These are phyloP conservation scores for Isoetes taiwanensis DNA, from an alignment of 75 land plant species.

Conservation along the genomic window DNA sequence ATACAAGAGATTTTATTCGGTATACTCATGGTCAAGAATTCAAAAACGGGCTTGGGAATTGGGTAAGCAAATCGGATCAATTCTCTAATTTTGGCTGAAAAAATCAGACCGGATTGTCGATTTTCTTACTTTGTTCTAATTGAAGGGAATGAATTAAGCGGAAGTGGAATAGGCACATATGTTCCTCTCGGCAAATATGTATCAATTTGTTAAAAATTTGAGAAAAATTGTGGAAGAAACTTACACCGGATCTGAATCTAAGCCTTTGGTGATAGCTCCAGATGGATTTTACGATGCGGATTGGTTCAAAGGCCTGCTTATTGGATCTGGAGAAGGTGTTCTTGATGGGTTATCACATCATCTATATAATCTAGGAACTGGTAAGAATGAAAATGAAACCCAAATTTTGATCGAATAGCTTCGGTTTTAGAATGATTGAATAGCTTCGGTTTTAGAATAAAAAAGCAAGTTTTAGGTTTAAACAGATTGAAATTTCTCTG, in stretches of 20 bases:
- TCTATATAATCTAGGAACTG: conserved; percentile 90
- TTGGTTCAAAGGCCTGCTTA: conserved; percentile 46
- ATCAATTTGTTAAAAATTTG: conserved; percentile 31
- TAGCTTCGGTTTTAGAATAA: neutral
- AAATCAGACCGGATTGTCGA: no score
- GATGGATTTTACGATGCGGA: conserved; percentile 59
- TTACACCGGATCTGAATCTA: conserved; percentile 20
- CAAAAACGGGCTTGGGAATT: no score
- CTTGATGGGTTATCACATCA: conserved; percentile 67
- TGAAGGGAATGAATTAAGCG: conserved; percentile 77
- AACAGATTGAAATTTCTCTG: neutral
- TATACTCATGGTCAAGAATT: no score
- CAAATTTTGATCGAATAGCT: no score
- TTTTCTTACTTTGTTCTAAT: no score
- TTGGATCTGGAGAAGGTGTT: conserved; percentile 32
- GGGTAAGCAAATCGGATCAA: no score
- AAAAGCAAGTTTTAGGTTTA: neutral
- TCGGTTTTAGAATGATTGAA: no score
- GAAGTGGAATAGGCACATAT: conserved; percentile 56
- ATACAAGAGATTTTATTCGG: no score
- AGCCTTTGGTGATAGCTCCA: conserved; percentile 57
- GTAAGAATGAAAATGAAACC: conserved; percentile 16
- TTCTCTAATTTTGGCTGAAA: no score
- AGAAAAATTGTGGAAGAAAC: conserved; percentile 29
- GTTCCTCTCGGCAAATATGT: conserved; percentile 55